Percentiles rank a stretch among this genome's conserved stretches.
Evolutionary conservation across 2,329 filamentous ascomycete species (phyloP).

Genomic region (Colletotrichum viniferum): DNA sequence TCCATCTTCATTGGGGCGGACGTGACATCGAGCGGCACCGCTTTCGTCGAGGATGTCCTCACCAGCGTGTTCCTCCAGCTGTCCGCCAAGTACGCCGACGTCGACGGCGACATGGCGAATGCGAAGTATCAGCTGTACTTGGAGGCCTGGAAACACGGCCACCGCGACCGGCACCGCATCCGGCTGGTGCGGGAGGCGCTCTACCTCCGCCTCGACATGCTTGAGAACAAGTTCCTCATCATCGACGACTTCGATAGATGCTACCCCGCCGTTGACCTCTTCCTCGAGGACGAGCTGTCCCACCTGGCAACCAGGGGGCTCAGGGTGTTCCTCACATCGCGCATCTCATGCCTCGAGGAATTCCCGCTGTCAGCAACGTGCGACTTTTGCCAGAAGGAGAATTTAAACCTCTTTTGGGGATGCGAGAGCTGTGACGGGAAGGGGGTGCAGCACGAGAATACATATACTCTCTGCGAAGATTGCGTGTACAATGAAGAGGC

Average conservation of each 20-base stretch:
- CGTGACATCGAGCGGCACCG: not conserved
- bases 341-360: not conserved
- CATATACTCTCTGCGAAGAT: not conserved
- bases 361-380: not conserved
- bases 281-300: conserved; percentile 3
- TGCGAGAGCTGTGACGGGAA: not conserved
- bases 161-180: conserved; percentile 4
- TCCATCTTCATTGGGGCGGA: not conserved
- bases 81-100: not conserved
- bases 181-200: not conserved
- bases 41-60: not conserved
- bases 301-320: not conserved
- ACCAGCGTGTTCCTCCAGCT: not conserved
- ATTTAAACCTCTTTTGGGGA: not conserved
- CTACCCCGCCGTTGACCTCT: not conserved
- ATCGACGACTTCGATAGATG: conserved; percentile 5
- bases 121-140: not conserved
- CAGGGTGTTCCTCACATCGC: not conserved
- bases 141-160: not conserved
- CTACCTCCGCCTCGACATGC: not conserved
- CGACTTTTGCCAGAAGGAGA: not conserved
- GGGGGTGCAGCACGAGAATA: not conserved
- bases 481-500: not conserved
- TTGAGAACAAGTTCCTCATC: not conserved
- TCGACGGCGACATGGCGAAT: not conserved